phyloP scores from a whole-genome alignment of 345 rosid genomes.

The Eucalyptus regnans region DNA sequence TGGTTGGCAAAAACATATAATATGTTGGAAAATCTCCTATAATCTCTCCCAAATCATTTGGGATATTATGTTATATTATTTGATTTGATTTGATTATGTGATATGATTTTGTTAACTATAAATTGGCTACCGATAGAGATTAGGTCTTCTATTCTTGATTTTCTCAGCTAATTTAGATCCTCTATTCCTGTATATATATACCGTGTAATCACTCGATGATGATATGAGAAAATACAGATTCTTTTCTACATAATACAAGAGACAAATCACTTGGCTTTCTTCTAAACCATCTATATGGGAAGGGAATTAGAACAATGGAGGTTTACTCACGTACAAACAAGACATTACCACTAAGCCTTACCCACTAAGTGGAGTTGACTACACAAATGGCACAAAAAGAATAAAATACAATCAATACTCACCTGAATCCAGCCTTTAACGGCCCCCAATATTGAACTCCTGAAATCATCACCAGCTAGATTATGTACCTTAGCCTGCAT shows the following conservation, averaged over 20 bases:
- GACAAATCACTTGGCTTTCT: neutral
- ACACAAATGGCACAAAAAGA: neutral
- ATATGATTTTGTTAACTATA: no score
- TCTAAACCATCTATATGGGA: neutral
- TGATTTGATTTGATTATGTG: no score
- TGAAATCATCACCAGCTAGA: slow-evolving; percentile 83
- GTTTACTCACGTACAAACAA: neutral
- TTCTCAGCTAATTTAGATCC: no score
- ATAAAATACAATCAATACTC: neutral
- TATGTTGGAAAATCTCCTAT: no score
- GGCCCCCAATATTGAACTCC: slow-evolving; percentile 69
- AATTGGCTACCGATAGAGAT: no score
- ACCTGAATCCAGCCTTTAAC: slow-evolving; percentile 91
- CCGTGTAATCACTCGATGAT: no score
- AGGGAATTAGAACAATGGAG: neutral
- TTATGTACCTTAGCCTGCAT: slow-evolving; percentile 73
- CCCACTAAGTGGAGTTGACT: neutral
- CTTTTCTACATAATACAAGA: neutral
- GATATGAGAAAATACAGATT: no score
- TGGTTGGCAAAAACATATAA: neutral
- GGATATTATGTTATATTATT: no score
- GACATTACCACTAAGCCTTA: neutral
- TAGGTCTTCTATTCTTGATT: no score
- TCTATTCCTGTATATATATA: no score
- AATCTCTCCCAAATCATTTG: no score